Evolutionary conservation across 2,329 filamentous ascomycete species (phyloP).

Genomic region (Chrysosporium queenslandicum): DNA sequence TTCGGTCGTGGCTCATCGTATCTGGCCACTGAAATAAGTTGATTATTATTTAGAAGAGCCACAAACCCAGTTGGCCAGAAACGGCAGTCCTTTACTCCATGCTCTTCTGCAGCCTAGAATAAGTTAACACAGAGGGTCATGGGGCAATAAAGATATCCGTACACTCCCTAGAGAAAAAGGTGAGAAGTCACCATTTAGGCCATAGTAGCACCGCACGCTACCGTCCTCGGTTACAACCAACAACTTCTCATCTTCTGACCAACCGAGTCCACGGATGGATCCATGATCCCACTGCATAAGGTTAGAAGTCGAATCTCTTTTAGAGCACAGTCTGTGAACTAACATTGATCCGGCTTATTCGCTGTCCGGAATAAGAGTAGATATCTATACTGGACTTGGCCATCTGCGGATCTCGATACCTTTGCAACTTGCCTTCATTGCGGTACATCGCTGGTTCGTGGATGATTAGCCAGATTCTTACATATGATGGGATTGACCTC

Average conservation of each 20-base stretch:
- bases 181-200: conserved; percentile 87
- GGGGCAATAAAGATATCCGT: conserved; percentile 16
- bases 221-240: conserved; percentile 83
- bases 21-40: conserved; percentile 72
- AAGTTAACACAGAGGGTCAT: conserved; percentile 3
- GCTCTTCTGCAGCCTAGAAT: conserved; percentile 64
- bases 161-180: conserved; percentile 84
- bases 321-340: conserved; percentile 14
- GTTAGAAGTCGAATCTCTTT: conserved; percentile 13
- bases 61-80: conserved; percentile 94
- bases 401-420: conserved; percentile 61
- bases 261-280: conserved; percentile 75
- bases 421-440: conserved; percentile 73
- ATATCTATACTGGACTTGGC: conserved; percentile 82
- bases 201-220: conserved; percentile 78
- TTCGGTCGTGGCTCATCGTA: conserved; percentile 87
- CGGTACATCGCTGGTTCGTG: conserved; percentile 62
- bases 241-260: conserved; percentile 91
- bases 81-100: conserved; percentile 75
- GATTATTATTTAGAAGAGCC: conserved; percentile 78
- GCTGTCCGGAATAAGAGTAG: conserved; percentile 84
- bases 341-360: conserved; percentile 65
- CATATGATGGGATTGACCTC: conserved; percentile 27
- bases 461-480: background rate
- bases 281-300: conserved; percentile 71